Evolutionary conservation across 2,329 filamentous ascomycete species (phyloP).

Genomic region (Monosporascus sp.): DNA sequence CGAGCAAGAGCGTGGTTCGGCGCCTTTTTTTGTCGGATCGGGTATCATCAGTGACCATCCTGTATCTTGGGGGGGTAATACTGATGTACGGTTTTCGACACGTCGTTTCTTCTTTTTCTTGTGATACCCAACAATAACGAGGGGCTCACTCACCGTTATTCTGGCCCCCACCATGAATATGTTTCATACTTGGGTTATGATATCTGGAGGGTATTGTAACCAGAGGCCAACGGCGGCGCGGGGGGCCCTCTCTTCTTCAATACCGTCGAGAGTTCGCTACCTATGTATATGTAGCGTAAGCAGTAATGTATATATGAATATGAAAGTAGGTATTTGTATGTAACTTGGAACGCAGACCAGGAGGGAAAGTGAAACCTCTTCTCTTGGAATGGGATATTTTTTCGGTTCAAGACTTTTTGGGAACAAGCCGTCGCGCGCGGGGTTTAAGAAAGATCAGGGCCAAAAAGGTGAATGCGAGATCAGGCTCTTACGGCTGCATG

Average conservation of each 20-base stretch:
- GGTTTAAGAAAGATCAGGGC: too few relatives aligned
- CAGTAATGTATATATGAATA: too few relatives aligned
- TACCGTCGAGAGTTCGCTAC: too few relatives aligned
- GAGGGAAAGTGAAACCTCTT: too few relatives aligned
- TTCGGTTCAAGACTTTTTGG: too few relatives aligned
- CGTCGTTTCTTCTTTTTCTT: neutral
- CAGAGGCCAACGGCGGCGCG: slow-evolving; percentile 8
- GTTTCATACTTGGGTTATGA: slow-evolving; percentile 38
- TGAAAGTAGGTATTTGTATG: too few relatives aligned
- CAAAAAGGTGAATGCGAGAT: neutral
- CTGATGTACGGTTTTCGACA: neutral
- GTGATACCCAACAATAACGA: neutral
- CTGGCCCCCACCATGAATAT: slow-evolving; percentile 36
- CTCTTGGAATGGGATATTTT: too few relatives aligned
- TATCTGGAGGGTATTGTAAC: slow-evolving; percentile 9
- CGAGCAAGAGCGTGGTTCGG: slow-evolving; percentile 32
- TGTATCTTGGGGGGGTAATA: neutral
- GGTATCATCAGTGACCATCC: slow-evolving; percentile 18
- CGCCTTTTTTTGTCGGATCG: slow-evolving; percentile 29
- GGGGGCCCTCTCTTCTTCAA: slow-evolving; percentile 2
- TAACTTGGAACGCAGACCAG: too few relatives aligned
- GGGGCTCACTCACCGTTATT: slow-evolving; percentile 36
- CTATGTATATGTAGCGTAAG: too few relatives aligned
- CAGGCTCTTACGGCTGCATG: neutral
- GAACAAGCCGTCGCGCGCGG: too few relatives aligned